Base-by-base conservation (phyloP, 139 green algal genomes). In the Zygnema cylindricum region DNA sequence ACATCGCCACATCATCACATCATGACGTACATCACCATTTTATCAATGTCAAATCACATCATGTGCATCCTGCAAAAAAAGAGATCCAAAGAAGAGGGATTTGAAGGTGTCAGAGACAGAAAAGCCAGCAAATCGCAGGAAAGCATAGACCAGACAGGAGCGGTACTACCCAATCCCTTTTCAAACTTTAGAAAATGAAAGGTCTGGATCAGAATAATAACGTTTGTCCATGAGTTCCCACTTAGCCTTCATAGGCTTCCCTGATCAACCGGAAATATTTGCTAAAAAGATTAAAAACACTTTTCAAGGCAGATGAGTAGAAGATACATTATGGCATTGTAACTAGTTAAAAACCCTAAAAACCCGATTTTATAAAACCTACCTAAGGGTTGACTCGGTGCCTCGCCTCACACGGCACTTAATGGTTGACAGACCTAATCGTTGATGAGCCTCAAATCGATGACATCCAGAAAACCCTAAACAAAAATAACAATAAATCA, bases 401-500 rank as follows among this genome's bases (percentile, higher is more conserved):
- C 49, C 49, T 63, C 49, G 49, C 49, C 49, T 63, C 7, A 63
- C 49, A 63, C 49, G 49, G 49, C 96, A 98, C 41, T 89, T 88
- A 25, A 98, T 98, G 36, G 92, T 96, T 33, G 95, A 87, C 54
- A 92, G 57, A 0, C 95, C 96, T 76, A 98, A 89, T 41, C 93
- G 84, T 86, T 96, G 93, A 71, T 97, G 94, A 0, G 96, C 96
- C 90, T 98, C 95, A 43, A 84, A 97, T 35, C 96, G 82, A 77
- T 98, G 96, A 81, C 96, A 98, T 38, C 96, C 96, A 21, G 91
- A 95, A 92, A 98, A 98, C 38, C 96, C 96, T 92, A 82, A n/a
- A n/a, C n/a, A n/a, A n/a, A n/a, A n/a, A n/a, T n/a, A n/a, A n/a
- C n/a, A n/a, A n/a, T n/a, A n/a, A n/a, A n/a, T n/a, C n/a, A n/a